Conservation (phyloP, 257 asterid genomes). For the Solanum chiquidenum region DNA sequence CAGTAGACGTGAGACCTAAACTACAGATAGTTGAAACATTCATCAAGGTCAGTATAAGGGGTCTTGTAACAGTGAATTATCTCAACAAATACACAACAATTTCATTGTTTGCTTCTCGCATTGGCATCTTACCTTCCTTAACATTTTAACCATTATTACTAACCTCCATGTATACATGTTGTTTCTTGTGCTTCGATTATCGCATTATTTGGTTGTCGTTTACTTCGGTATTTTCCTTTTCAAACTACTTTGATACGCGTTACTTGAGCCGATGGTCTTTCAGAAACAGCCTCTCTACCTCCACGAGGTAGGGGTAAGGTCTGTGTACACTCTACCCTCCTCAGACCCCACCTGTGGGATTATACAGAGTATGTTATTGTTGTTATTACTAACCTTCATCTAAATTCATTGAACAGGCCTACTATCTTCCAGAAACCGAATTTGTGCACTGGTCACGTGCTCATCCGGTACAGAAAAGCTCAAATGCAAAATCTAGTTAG, state of each 20-base stretch:
- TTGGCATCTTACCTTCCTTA: not conserved
- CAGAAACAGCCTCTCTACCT: not conserved
- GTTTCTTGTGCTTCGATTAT: not conserved
- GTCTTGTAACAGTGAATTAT: not conserved
- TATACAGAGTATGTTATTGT: not conserved
- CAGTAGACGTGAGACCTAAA: conserved; percentile 74
- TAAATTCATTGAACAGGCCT: conserved; percentile 48
- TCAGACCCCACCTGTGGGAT: not conserved
- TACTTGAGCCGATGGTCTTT: not conserved
- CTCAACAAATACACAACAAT: not conserved
- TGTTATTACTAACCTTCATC: not conserved
- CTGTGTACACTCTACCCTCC: not conserved
- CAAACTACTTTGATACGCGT: not conserved
- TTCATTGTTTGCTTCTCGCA: not conserved
- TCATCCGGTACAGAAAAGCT: conserved; percentile 59
- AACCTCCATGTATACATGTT: not conserved
- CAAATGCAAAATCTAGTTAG: not conserved
- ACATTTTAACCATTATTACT: not conserved
- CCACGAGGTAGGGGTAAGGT: not conserved
- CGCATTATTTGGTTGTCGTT: not conserved
- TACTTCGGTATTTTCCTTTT: not conserved
- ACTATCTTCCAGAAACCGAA: conserved; percentile 98
- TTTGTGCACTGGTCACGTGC: conserved; percentile 92
- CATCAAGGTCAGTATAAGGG: conserved; percentile 53
- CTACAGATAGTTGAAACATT: conserved; percentile 79